These are phyloP conservation scores for Oenanthe sinensis DNA, from an alignment of 129 eudicot species.

Conservation along the genomic window DNA sequence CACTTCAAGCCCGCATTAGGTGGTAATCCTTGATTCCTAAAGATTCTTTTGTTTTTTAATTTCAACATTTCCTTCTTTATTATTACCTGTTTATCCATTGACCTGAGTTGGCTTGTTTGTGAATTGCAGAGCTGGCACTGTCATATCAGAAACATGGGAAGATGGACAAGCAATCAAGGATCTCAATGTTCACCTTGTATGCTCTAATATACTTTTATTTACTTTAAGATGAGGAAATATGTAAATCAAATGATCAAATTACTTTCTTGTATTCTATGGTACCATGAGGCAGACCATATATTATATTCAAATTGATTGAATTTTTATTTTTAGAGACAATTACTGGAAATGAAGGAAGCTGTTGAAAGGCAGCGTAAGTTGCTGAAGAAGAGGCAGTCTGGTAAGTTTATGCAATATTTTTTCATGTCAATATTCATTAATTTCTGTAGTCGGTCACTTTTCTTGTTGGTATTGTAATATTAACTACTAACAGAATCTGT, in stretches of 20 bases:
- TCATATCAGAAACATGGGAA: slow-evolving; percentile 99
- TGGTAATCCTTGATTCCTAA: neutral
- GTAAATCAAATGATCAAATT: neutral
- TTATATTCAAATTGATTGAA: slow-evolving; percentile 9
- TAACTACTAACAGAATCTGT: neutral
- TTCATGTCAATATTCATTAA: neutral
- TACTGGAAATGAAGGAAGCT: slow-evolving; percentile 77
- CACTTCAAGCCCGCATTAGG: neutral
- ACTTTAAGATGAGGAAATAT: neutral
- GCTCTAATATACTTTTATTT: slow-evolving; percentile 16
- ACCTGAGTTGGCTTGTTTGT: neutral
- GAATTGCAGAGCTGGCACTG: slow-evolving; percentile 81
- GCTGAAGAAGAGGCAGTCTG: slow-evolving; percentile 79
- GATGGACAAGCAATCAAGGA: slow-evolving; percentile 96
- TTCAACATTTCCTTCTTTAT: neutral
- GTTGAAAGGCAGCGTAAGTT: slow-evolving; percentile 90
- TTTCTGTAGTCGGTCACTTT: neutral
- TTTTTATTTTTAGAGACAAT: slow-evolving; percentile 49
- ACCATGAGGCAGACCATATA: neutral
- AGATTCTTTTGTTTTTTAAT: neutral
- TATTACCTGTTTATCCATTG: neutral
- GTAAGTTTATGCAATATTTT: slow-evolving; percentile 25
- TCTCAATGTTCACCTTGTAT: slow-evolving; percentile 74
- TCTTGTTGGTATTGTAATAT: neutral
- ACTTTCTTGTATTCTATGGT: neutral